These are phyloP conservation scores for Aspergillus piperis DNA, from an alignment of 2,329 filamentous ascomycete species.

Conservation along the genomic window DNA sequence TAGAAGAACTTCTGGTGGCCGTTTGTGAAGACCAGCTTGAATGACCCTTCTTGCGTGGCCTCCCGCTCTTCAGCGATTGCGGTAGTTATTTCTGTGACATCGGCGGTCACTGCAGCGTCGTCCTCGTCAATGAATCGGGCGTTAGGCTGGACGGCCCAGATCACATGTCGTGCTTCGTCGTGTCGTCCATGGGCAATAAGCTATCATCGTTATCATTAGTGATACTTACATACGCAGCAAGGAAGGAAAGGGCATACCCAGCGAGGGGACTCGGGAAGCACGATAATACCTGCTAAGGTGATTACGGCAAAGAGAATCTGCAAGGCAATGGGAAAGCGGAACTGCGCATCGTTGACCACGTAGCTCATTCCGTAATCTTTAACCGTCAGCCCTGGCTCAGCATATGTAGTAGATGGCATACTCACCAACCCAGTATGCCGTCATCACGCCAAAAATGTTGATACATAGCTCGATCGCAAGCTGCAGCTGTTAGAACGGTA, in stretches of 20 bases:
- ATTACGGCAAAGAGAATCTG: constrained; percentile 35
- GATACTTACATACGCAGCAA: neutral
- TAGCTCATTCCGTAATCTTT: constrained; percentile 32
- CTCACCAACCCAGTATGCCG: constrained; percentile 38
- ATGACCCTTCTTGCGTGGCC: constrained; percentile 25
- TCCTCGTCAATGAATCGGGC: constrained; percentile 24
- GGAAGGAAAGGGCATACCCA: constrained; percentile 24
- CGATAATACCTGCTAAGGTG: constrained; percentile 30
- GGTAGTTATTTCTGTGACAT: constrained; percentile 26
- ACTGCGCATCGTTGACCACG: constrained; percentile 30
- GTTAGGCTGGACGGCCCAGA: constrained; percentile 37
- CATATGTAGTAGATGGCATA: neutral
- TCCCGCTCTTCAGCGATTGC: constrained; percentile 27
- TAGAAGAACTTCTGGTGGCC: constrained; percentile 28
- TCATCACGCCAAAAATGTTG: constrained; percentile 35
- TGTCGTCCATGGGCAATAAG: constrained; percentile 38
- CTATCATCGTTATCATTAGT: constrained; percentile 9
- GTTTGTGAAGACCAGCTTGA: constrained; percentile 27
- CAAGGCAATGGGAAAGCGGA: constrained; percentile 36
- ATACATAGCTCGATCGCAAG: constrained; percentile 32
- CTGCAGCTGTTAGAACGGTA: constrained; percentile 20
- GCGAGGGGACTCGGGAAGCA: constrained; percentile 50
- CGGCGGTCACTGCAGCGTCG: constrained; percentile 28
- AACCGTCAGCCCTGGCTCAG: neutral
- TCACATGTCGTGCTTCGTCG: constrained; percentile 38